These are phyloP conservation scores for Aegle marmelos DNA, from an alignment of 345 rosid genomes.

Conservation along the genomic window DNA sequence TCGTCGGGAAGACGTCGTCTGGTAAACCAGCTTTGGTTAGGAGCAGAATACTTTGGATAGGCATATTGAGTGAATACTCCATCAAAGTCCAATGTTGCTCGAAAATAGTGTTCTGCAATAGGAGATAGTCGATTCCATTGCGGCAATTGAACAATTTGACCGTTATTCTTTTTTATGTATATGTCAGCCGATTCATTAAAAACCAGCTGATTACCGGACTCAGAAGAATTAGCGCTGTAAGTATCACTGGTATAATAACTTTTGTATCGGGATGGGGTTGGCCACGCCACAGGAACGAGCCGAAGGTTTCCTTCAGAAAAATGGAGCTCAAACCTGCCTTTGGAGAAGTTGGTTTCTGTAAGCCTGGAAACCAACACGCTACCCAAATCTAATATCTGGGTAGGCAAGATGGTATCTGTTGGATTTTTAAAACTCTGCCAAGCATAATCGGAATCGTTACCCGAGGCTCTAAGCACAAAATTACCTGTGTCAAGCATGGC, in stretches of 20 bases:
- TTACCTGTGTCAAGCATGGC: slow-evolving; percentile 36
- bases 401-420: slow-evolving; percentile 37
- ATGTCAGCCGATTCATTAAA: slow-evolving; percentile 23
- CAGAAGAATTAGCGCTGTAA: not conserved
- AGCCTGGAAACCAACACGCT: slow-evolving; percentile 14
- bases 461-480: slow-evolving; percentile 26
- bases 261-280: slow-evolving; percentile 1
- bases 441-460: slow-evolving; percentile 1
- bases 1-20: not conserved
- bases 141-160: not conserved
- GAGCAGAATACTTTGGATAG: slow-evolving; percentile 8
- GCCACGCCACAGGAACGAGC: slow-evolving; percentile 21
- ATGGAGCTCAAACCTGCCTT: slow-evolving; percentile 30
- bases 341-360: slow-evolving; percentile 13
- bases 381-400: slow-evolving; percentile 27
- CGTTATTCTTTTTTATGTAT: not conserved
- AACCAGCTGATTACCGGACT: slow-evolving; percentile 8
- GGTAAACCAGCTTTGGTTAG: not conserved
- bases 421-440: slow-evolving; percentile 48
- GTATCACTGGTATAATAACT: slow-evolving; percentile 20
- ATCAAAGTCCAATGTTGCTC: slow-evolving; percentile 27
- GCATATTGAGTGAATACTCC: slow-evolving; percentile 25
- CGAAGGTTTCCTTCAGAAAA: slow-evolving; percentile 17
- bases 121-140: accelerated
- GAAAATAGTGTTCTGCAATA: slow-evolving; percentile 12